Evolutionary conservation across 495 filamentous ascomycete species (phyloP).

Genomic region (Podospora pseudocomata): DNA sequence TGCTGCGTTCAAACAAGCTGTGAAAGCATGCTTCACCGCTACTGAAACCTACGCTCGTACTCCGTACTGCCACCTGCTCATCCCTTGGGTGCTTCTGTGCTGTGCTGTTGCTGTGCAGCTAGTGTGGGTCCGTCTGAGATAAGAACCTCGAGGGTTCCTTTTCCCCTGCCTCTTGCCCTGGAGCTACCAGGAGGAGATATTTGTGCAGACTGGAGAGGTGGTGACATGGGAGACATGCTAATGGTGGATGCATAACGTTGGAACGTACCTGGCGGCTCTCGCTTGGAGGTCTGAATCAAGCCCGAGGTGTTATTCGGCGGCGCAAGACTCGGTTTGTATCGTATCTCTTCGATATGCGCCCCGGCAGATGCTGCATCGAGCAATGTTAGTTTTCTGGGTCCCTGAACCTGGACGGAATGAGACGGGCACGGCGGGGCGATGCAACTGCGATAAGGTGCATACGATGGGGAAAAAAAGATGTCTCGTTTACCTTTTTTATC

Average conservation of each 20-base stretch:
- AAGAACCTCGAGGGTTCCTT: not conserved
- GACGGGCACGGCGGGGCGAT: constrained; percentile 4
- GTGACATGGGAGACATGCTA: not conserved
- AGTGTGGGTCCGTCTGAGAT: constrained; percentile 1
- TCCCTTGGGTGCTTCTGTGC: not conserved
- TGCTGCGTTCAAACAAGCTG: not conserved
- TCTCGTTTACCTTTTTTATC: not conserved
- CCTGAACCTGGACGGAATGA: not conserved
- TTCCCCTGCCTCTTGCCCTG: constrained; percentile 2
- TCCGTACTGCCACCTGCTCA: not conserved
- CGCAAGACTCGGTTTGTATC: not conserved
- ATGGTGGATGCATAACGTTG: not conserved
- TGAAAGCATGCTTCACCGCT: constrained; percentile 15
- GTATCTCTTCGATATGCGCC: constrained; percentile 1
- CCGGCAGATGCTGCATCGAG: not conserved
- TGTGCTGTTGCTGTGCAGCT: not conserved
- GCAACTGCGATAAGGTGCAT: constrained; percentile 6
- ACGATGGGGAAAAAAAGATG: not conserved
- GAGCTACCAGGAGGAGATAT: constrained; percentile 4
- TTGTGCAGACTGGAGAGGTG: constrained; percentile 1
- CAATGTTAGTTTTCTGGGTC: not conserved
- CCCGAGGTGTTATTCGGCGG: not conserved
- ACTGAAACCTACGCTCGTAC: constrained; percentile 11
- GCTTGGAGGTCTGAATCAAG: constrained; percentile 2
- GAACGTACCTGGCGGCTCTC: constrained; percentile 3